These are phyloP conservation scores for Malus hybrid DNA, from an alignment of 331 rosid genomes.

Conservation along the genomic window DNA sequence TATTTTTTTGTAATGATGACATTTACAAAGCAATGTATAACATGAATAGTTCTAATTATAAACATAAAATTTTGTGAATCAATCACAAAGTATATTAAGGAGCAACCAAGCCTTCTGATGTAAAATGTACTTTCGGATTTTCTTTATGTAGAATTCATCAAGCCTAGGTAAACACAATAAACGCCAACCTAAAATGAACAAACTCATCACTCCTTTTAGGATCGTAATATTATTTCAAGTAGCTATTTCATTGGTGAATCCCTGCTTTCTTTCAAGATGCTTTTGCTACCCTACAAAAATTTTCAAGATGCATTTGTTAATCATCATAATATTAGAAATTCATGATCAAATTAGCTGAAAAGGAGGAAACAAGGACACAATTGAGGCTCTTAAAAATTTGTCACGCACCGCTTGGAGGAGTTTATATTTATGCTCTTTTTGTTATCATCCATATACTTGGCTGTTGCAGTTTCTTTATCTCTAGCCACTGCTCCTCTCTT, in stretches of 20 bases:
- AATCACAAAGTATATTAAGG: too few species aligned
- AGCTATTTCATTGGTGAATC: slow-evolving; percentile 8
- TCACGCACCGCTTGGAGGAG: slow-evolving; percentile 54
- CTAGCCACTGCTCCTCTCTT: slow-evolving; percentile 82
- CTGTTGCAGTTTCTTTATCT: slow-evolving; percentile 63
- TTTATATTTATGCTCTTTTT: slow-evolving; percentile 40
- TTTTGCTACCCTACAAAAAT: slow-evolving; percentile 27
- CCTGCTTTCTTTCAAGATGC: slow-evolving; percentile 23
- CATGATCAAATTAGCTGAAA: background rate
- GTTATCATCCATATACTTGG: slow-evolving; percentile 31
- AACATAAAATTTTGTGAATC: too few species aligned
- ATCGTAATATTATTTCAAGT: slow-evolving; percentile 35
- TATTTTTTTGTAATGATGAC: too few species aligned
- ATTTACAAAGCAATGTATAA: too few species aligned
- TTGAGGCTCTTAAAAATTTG: background rate
- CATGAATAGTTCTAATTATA: too few species aligned
- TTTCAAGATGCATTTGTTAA: slow-evolving; percentile 31
- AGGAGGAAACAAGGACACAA: background rate
- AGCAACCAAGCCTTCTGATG: too few species aligned
- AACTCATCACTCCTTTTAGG: slow-evolving; percentile 6
- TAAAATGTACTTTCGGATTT: background rate
- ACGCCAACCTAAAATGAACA: slow-evolving; percentile 19
- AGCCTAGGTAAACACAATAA: slow-evolving; percentile 14
- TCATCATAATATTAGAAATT: slow-evolving; percentile 14
- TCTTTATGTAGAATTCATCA: slow-evolving; percentile 19